These are phyloP conservation scores for Salvia splendens DNA, from an alignment of 257 asterid species.

Conservation along the genomic window DNA sequence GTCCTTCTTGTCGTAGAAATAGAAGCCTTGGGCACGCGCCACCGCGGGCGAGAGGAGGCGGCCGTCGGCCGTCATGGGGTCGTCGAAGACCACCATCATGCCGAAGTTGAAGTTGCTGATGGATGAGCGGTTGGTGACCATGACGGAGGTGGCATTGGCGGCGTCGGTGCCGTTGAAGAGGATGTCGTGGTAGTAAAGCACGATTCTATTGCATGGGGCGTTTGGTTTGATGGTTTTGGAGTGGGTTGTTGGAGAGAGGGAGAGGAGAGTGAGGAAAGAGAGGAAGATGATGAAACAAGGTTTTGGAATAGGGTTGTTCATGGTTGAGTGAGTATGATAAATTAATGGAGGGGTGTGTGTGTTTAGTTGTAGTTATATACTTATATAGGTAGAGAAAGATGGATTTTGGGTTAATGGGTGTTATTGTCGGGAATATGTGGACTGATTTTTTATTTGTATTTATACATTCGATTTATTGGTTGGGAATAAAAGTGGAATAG, in stretches of 20 bases:
- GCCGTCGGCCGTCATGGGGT: slow-evolving; percentile 54
- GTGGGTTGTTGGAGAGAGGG: background rate
- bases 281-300: slow-evolving; percentile 21
- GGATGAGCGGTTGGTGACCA: slow-evolving; percentile 31
- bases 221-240: slow-evolving; percentile 23
- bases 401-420: too few relatives aligned
- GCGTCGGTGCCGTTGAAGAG: slow-evolving; percentile 57
- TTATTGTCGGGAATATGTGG: too few relatives aligned
- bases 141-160: slow-evolving; percentile 56
- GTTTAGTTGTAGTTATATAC: background rate
- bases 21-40: slow-evolving; percentile 63
- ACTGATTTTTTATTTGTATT: too few relatives aligned
- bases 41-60: slow-evolving; percentile 45
- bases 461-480: too few relatives aligned
- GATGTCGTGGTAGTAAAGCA: slow-evolving; percentile 62
- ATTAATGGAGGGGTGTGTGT: too few relatives aligned
- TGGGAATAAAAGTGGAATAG: too few relatives aligned
- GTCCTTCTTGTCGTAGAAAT: slow-evolving; percentile 55
- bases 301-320: slow-evolving; percentile 23
- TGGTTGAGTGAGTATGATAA: background rate
- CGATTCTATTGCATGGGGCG: slow-evolving; percentile 55
- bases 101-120: slow-evolving; percentile 44
- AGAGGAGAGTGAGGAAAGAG: slow-evolving; percentile 3
- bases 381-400: background rate
- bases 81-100: slow-evolving; percentile 55